A percentile compares a stretch with the other conserved stretches of the same genome.
Evolutionary conservation across 202 grass and related monocot genomes (phyloP).

Genomic region (Setaria viridis): DNA sequence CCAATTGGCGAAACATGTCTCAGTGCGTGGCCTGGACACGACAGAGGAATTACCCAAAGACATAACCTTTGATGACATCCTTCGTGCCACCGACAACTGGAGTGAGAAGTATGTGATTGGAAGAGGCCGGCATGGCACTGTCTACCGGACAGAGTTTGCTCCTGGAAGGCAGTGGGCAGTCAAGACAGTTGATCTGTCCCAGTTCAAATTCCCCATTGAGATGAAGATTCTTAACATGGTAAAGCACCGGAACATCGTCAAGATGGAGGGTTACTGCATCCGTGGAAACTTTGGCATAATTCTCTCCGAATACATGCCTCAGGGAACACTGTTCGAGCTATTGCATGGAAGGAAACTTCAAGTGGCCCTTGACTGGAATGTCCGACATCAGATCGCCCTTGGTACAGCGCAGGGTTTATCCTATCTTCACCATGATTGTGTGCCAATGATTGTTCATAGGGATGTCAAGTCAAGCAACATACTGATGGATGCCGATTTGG

Average conservation of each 20-base stretch:
- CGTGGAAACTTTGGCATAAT: slow-evolving; percentile 58
- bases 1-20: slow-evolving; percentile 10
- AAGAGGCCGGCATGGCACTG: slow-evolving; percentile 64
- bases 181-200: slow-evolving; percentile 62
- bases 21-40: slow-evolving; percentile 34
- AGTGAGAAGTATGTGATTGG: slow-evolving; percentile 72
- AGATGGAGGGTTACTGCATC: slow-evolving; percentile 72
- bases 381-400: slow-evolving; percentile 53
- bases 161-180: slow-evolving; percentile 60
- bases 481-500: slow-evolving; percentile 61
- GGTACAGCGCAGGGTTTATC: slow-evolving; percentile 57
- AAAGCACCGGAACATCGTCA: slow-evolving; percentile 67
- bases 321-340: slow-evolving; percentile 55
- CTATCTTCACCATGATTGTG: slow-evolving; percentile 73
- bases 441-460: slow-evolving; percentile 64
- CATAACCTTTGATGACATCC: slow-evolving; percentile 66
- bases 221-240: slow-evolving; percentile 67
- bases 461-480: slow-evolving; percentile 80
- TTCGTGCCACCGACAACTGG: slow-evolving; percentile 64
- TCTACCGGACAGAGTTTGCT: slow-evolving; percentile 57
- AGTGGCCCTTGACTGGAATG: slow-evolving; percentile 49
- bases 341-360: slow-evolving; percentile 51
- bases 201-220: slow-evolving; percentile 59
- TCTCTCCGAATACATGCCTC: slow-evolving; percentile 57
- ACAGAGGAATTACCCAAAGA: slow-evolving; percentile 61